Base-by-base conservation (phyloP, 768 basidiomycete species). In the Amanita rubescens region DNA sequence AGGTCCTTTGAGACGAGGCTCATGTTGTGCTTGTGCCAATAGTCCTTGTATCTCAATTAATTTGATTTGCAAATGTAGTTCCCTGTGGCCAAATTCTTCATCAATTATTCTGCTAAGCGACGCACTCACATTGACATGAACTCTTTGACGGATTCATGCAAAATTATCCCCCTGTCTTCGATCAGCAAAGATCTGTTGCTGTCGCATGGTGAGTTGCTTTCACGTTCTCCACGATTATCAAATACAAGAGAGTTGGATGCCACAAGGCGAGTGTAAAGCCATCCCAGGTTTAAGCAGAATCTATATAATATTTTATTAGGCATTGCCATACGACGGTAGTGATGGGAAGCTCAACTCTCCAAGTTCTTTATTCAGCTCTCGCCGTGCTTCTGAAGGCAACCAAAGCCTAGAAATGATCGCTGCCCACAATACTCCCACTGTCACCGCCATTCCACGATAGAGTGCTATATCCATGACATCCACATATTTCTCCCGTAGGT, bases 361-460 rank as follows among this genome's bases (percentile, higher is more conserved):
- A 5, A 98, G 75, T 0, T 82, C 85, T 56, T 82, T 84, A 44
- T 85, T 82, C 3, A 99, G 73, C 67, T 98, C 95, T 37, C 88
- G 74, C 43, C 95, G 74, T 0, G 96, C 96, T 62, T 96, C 94
- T 8, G 89, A 81, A 1, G 96, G 96, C 95, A 94, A 98, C 89
- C 94, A 93, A 57, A 87, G 86, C 44, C 91, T 75, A 4, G 90
- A 93, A 19, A 96, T 83, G 46, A 97, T 69, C 3, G 85, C 79
- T 0, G 94, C 94, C 89, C 90, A 98, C 1, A 94, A 63, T 2
- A 94, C 90, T 7, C 95, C 96, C 6, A 79, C 77, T 0, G 78
- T 87, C 17, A 99, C 95, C 30, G 94, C 79, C 3, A 86, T 59
- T 1, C 85, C 85, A 44, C 96, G 85, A 61, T 85, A 81, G 30